phyloP scores from a whole-genome alignment of 1,284 basidiomycete genomes.

The Porogramme epimiltina region DNA sequence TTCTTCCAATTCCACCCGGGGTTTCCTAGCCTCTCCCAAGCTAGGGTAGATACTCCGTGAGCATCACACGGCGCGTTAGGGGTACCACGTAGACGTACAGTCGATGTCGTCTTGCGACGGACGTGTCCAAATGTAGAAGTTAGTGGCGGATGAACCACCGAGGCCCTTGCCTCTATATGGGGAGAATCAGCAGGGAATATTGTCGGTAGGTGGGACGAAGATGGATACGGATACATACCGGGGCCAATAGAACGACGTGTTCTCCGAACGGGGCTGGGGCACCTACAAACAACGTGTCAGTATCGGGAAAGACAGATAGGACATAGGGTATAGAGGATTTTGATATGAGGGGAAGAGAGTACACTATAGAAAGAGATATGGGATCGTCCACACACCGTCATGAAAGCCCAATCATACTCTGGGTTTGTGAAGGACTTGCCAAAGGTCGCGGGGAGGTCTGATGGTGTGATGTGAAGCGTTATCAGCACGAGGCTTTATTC shows the following conservation, averaged over 20 bases:
- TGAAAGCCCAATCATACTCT: conserved; percentile 13
- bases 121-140: conserved; percentile 29
- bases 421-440: conserved; percentile 5
- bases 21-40: conserved; percentile 35
- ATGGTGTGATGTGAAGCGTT: background rate
- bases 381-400: conserved; percentile 6
- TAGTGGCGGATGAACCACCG: conserved; percentile 24
- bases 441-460: conserved; percentile 10
- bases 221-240: conserved; percentile 2
- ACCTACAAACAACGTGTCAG: background rate
- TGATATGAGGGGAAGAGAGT: no score
- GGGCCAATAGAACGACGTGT: conserved; percentile 8
- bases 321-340: background rate
- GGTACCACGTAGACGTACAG: conserved; percentile 18
- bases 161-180: conserved; percentile 25
- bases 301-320: background rate
- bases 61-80: no score
- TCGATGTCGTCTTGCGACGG: conserved; percentile 34
- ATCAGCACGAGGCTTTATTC: no score
- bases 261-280: conserved; percentile 8
- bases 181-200: background rate
- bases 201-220: background rate
- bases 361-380: no score
- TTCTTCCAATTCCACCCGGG: conserved; percentile 46
- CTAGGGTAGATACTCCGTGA: no score